Conservation (phyloP, 2,329 filamentous ascomycete species). For the Aspergillus fumigatus region DNA sequence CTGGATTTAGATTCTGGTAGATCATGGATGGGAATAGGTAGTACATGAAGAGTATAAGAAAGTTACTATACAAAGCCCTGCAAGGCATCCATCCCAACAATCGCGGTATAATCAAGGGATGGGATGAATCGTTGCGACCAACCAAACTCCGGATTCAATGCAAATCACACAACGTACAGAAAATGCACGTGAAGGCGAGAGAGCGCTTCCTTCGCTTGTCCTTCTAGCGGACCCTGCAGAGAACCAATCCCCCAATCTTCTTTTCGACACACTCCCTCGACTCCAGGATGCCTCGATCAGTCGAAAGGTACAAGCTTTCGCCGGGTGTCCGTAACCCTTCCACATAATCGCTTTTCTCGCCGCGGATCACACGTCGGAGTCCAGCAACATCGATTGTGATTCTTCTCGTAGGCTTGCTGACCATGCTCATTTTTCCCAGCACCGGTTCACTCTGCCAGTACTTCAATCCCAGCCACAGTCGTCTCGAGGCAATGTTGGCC, state of each 20-base stretch:
- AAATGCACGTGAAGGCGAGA: conserved; percentile 10
- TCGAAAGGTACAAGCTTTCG: conserved; percentile 76
- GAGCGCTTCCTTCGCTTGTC: conserved; percentile 4
- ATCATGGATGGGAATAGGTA: conserved; percentile 9
- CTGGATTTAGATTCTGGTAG: background rate
- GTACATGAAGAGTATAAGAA: conserved; percentile 20
- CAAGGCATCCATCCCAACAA: conserved; percentile 30
- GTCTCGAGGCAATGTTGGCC: conserved; percentile 66
- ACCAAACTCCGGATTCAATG: conserved; percentile 38
- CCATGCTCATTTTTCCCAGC: conserved; percentile 59
- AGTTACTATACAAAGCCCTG: conserved; percentile 35
- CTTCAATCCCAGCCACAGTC: conserved; percentile 86
- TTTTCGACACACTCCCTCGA: conserved; percentile 74
- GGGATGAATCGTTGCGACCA: conserved; percentile 30
- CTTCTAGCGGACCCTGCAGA: conserved; percentile 59
- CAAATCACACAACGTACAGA: conserved; percentile 22
- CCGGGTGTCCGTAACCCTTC: conserved; percentile 70
- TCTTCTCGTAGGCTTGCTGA: conserved; percentile 70
- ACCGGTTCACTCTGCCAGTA: conserved; percentile 84
- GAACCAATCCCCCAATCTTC: conserved; percentile 72
- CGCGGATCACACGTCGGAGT: conserved; percentile 63
- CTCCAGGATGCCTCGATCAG: conserved; percentile 74
- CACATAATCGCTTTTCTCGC: conserved; percentile 62
- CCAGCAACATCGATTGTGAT: conserved; percentile 62
- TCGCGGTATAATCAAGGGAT: conserved; percentile 25